Conservation (phyloP, 371 early-diverging fungal species). For the Mortierella sp. region DNA sequence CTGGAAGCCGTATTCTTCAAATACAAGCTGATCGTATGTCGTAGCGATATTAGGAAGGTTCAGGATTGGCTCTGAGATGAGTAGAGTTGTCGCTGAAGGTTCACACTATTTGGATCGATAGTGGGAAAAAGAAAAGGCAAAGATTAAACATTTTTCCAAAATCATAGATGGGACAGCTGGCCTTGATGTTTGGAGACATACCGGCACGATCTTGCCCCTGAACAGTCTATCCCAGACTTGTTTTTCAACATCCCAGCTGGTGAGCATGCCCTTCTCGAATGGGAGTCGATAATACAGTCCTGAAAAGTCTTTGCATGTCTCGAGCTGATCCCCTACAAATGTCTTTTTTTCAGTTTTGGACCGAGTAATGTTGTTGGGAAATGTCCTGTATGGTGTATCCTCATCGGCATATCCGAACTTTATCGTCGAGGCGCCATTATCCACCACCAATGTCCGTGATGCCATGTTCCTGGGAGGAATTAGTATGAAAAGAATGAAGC, state of each 20-base stretch:
- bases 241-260: slow-evolving; percentile 83
- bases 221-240: slow-evolving; percentile 85
- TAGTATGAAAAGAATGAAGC: not conserved
- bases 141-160: not conserved
- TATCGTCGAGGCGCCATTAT: slow-evolving; percentile 84
- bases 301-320: slow-evolving; percentile 76
- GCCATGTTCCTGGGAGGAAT: slow-evolving; percentile 24
- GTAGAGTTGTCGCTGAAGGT: slow-evolving; percentile 70
- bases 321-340: slow-evolving; percentile 79
- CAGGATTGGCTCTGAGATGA: slow-evolving; percentile 87
- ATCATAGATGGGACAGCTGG: not conserved
- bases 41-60: slow-evolving; percentile 81
- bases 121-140: not conserved
- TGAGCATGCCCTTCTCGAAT: slow-evolving; percentile 85
- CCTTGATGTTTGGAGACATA: slow-evolving; percentile 28
- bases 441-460: slow-evolving; percentile 66
- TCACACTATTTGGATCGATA: slow-evolving; percentile 60
- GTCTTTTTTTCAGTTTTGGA: slow-evolving; percentile 69
- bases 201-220: slow-evolving; percentile 68
- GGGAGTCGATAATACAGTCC: slow-evolving; percentile 82
- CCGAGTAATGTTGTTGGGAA: slow-evolving; percentile 78
- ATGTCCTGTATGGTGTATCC: slow-evolving; percentile 53
- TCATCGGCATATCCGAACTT: slow-evolving; percentile 72
- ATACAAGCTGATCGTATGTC: slow-evolving; percentile 84
- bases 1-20: slow-evolving; percentile 87